These are phyloP conservation scores for Vaucheria bursata DNA, from an alignment of 352 stramenopile genomes.

Conservation along the genomic window DNA sequence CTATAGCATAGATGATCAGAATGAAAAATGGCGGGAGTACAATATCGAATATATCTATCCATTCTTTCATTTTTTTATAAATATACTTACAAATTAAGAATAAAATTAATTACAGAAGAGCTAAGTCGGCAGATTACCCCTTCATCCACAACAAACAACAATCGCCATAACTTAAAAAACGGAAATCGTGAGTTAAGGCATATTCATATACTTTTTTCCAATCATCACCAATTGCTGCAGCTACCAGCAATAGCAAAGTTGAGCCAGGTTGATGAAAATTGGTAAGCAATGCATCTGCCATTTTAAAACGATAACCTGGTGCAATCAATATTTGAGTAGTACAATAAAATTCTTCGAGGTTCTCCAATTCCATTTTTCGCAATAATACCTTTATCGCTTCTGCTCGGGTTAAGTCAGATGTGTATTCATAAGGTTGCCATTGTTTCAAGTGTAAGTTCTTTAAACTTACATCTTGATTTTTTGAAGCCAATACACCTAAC, in stretches of 20 bases:
- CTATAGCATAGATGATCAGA: no score
- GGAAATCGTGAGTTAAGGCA: neutral
- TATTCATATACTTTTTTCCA: constrained; percentile 2
- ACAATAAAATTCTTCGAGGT: neutral
- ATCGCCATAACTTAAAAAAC: constrained; percentile 6
- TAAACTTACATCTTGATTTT: neutral
- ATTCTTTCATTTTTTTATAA: no score
- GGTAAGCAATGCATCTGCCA: neutral
- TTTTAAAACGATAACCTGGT: neutral
- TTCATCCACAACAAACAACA: neutral
- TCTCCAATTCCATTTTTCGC: neutral
- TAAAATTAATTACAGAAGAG: no score
- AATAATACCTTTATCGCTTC: neutral
- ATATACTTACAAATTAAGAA: no score
- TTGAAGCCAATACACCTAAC: neutral
- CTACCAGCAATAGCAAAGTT: neutral
- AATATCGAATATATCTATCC: no score
- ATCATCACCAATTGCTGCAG: neutral
- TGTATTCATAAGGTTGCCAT: neutral
- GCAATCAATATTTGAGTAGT: neutral
- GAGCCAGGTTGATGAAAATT: neutral
- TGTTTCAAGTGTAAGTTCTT: neutral
- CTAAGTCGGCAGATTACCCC: no score
- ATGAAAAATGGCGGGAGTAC: no score
- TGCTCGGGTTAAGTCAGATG: neutral